Base-by-base conservation (phyloP, 225 moss, liverwort and hornwort species). In the Bryum argenteum region DNA sequence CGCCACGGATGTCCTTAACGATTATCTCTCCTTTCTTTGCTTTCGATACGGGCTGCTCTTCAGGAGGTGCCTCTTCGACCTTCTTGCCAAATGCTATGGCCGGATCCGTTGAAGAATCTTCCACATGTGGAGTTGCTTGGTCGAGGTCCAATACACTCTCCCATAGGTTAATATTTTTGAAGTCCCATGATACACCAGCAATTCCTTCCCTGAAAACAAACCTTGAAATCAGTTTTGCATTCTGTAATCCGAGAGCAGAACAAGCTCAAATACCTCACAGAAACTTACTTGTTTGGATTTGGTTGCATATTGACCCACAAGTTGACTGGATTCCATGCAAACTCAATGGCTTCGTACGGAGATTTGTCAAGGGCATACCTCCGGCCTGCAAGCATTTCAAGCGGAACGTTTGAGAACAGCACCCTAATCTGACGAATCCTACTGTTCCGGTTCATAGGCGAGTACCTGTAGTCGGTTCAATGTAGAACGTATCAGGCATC, bases 271-370 rank as follows among this genome's bases (percentile, higher is more conserved):
- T 58, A 58, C 24, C 2, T 67, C 11, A 12, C 11, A 60, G 8
- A 56, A 1, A 1, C 2, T 0, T 70, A 68, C 81, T 66, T 81
- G 1, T 48, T 69, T 17, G 57, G 54, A 58, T 89, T 86, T 54
- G 75, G 68, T 77, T 91, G 89, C 77, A 91, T 84, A 40, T 94
- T 94, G 44, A 91, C 61, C 93, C 93, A 94, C 15, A 82, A 68
- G 19, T 94, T 94, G 69, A 58, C 6, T 28, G 86, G 66, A 3
- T 80, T 88, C 84, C 91, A 94, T 0, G 72, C 77, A 43, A 88
- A 83, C 12, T 94, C 93, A 38, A 91, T 82, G 3, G 58, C 88
- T 48, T 86, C 77, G 65, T 94, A 94, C 16, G 93, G 93, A 50
- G 89, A 81, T 11, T 80, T 72, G 18, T 75, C 47, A 26, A 91